Evolutionary conservation across 306 rosid genomes (phyloP).

Genomic region (Leucaena leucocephala): DNA sequence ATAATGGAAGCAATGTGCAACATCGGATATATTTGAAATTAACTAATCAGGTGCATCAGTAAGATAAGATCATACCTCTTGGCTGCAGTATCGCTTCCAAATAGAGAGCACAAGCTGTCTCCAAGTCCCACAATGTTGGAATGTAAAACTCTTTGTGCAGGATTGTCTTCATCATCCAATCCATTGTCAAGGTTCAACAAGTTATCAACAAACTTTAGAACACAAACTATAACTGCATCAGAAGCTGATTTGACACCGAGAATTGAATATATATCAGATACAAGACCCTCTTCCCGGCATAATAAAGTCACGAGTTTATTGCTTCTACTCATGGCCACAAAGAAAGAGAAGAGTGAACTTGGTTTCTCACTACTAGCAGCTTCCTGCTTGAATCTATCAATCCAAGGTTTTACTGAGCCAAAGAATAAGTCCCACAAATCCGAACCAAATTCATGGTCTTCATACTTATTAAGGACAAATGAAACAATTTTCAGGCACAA

Average conservation of each 20-base stretch:
- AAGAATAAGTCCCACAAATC: slow-evolving; percentile 88
- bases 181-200: slow-evolving; percentile 68
- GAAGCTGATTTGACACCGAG: slow-evolving; percentile 65
- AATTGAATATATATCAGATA: slow-evolving; percentile 84
- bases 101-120: slow-evolving; percentile 65
- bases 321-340: slow-evolving; percentile 84
- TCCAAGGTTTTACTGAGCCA: slow-evolving; percentile 62
- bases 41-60: background rate
- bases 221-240: slow-evolving; percentile 68
- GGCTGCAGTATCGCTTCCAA: slow-evolving; percentile 61
- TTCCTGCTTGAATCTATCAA: slow-evolving; percentile 77
- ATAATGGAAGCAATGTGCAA: background rate
- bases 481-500: slow-evolving; percentile 77
- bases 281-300: slow-evolving; percentile 62
- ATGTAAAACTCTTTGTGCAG: slow-evolving; percentile 51
- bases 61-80: slow-evolving; percentile 61
- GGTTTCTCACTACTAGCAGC: slow-evolving; percentile 92
- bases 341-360: slow-evolving; percentile 88
- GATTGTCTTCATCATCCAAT: slow-evolving; percentile 56
- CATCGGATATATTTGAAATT: background rate
- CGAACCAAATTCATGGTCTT: slow-evolving; percentile 66
- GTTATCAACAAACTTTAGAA: slow-evolving; percentile 81
- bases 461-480: slow-evolving; percentile 65
- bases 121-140: slow-evolving; percentile 67
- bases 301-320: slow-evolving; percentile 63